phyloP scores from a whole-genome alignment of 2,329 filamentous ascomycete genomes.

The Coniella lustricola region DNA sequence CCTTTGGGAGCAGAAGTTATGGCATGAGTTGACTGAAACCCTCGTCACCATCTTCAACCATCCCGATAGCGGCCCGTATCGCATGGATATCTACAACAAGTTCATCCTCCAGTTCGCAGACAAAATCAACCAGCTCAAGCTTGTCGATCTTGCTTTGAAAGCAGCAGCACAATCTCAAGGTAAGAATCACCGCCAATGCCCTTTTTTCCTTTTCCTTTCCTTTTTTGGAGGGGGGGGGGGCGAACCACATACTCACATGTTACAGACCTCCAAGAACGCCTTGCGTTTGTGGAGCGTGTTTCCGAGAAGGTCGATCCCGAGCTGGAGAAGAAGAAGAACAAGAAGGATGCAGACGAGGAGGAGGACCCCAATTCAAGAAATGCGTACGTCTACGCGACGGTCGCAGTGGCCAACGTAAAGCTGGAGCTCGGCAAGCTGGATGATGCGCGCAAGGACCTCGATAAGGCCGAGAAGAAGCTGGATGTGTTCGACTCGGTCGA shows the following conservation, averaged over 20 bases:
- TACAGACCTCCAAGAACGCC: slow-evolving; percentile 76
- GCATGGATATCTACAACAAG: slow-evolving; percentile 83
- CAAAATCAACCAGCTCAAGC: slow-evolving; percentile 98
- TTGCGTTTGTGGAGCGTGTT: slow-evolving; percentile 76
- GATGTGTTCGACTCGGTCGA: slow-evolving; percentile 93
- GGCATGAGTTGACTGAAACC: slow-evolving; percentile 93
- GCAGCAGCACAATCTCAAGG: slow-evolving; percentile 79
- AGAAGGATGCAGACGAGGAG: slow-evolving; percentile 17
- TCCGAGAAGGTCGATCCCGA: slow-evolving; percentile 86
- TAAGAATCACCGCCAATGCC: slow-evolving; percentile 28
- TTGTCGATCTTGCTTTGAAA: slow-evolving; percentile 83
- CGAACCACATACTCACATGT: slow-evolving; percentile 3
- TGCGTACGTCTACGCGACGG: slow-evolving; percentile 87
- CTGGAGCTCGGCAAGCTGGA: slow-evolving; percentile 71
- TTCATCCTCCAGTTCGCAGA: slow-evolving; percentile 96
- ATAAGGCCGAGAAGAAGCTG: slow-evolving; percentile 78
- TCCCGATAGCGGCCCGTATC: slow-evolving; percentile 72
- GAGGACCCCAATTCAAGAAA: slow-evolving; percentile 61
- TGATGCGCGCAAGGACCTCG: slow-evolving; percentile 79
- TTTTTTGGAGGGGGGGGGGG: too few relatives aligned
- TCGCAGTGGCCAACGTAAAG: slow-evolving; percentile 83
- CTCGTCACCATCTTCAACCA: slow-evolving; percentile 84
- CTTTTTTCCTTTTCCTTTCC: too few relatives aligned
- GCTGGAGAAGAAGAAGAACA: slow-evolving; percentile 33
- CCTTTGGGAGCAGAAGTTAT: slow-evolving; percentile 96